Base-by-base conservation (phyloP, 2,329 filamentous ascomycete genomes). In the Aspergillus sp. region DNA sequence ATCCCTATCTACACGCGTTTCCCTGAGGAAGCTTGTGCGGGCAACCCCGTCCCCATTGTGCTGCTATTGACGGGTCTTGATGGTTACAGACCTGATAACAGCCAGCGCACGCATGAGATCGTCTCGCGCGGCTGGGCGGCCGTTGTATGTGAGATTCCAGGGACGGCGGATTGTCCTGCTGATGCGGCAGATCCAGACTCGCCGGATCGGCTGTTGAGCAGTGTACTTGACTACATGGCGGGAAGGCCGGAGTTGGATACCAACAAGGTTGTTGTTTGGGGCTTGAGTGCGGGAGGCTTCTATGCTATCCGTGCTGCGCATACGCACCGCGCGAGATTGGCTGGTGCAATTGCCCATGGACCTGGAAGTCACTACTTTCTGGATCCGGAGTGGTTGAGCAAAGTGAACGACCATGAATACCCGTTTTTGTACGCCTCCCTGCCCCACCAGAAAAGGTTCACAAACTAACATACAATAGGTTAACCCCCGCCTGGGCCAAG, bases 301-400 rank as follows among this genome's bases (percentile, higher is more conserved):
- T 85, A 86, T 65, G 83, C 83, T 17, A 73, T 83, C 33, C 77
- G 83, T 15, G 74, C 81, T n/a, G 83, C 83, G 41, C 81, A 85
- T 63, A 86, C 82, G n/a, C 84, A 86, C 61, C 67, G 70, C 15
- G 61, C 71, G 0, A 64, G 68, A 7, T 65, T 88, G 17, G 64
- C 67, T 0, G 84, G 83, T 0, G 66, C 67, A 19, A 72, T 86
- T 17, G 83, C 81, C 2, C 82, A 85, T 64, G 82, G 82, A 0
- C 81, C 81, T 0, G 81, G 81, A 0, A 74, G 73, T 10, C 82
- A 86, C 63, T 73, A 81, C 58, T 84, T 84, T 60, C 80, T 83
- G 60, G 74, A 74, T 6, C 61, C 64, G 2, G 76, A 76, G 30
- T 85, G 83, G 83, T 64, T 86, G 33, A 74, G 77, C 45, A 75